Percentiles rank a stretch among this genome's conserved stretches.
Evolutionary conservation across 2,329 filamentous ascomycete genomes (phyloP).

Genomic region (Talaromyces rugulosus): DNA sequence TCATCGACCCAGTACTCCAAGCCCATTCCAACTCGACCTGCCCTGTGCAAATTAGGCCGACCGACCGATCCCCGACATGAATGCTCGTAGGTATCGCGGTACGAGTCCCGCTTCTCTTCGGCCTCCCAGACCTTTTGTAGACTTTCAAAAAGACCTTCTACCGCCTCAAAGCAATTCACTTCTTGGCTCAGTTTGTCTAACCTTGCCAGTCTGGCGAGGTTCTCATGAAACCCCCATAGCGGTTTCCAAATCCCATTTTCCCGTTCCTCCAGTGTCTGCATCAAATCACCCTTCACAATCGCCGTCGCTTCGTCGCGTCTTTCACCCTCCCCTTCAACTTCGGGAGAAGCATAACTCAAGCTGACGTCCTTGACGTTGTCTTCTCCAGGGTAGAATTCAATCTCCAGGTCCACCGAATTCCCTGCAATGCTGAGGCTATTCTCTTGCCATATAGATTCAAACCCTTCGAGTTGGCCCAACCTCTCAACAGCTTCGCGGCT

Average conservation of each 20-base stretch:
- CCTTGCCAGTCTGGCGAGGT: constrained; percentile 41
- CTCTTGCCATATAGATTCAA: constrained; percentile 45
- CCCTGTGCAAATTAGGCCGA: constrained; percentile 38
- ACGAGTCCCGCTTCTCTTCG: constrained; percentile 31
- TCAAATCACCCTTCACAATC: constrained; percentile 38
- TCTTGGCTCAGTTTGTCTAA: constrained; percentile 42
- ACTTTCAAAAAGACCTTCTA: constrained; percentile 41
- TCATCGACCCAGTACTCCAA: constrained; percentile 41
- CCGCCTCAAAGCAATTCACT: constrained; percentile 44
- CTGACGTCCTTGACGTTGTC: constrained; percentile 42
- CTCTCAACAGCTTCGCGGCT: constrained; percentile 42
- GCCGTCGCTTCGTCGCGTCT: constrained; percentile 39
- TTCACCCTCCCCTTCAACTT: constrained; percentile 34
- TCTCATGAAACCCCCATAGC: constrained; percentile 37
- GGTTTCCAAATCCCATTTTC: constrained; percentile 32
- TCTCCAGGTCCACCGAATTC: constrained; percentile 44
- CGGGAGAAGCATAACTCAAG: constrained; percentile 39
- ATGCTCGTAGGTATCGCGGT: constrained; percentile 31
- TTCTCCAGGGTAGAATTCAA: constrained; percentile 38
- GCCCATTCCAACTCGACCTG: constrained; percentile 35
- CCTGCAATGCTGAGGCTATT: constrained; percentile 44
- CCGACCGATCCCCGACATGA: constrained; percentile 40
- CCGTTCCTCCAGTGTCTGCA: constrained; percentile 28
- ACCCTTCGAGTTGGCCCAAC: constrained; percentile 39
- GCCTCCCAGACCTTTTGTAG: constrained; percentile 41